These are phyloP conservation scores for Albifimbria verrucaria DNA, from an alignment of 2,329 filamentous ascomycete genomes.

Conservation along the genomic window DNA sequence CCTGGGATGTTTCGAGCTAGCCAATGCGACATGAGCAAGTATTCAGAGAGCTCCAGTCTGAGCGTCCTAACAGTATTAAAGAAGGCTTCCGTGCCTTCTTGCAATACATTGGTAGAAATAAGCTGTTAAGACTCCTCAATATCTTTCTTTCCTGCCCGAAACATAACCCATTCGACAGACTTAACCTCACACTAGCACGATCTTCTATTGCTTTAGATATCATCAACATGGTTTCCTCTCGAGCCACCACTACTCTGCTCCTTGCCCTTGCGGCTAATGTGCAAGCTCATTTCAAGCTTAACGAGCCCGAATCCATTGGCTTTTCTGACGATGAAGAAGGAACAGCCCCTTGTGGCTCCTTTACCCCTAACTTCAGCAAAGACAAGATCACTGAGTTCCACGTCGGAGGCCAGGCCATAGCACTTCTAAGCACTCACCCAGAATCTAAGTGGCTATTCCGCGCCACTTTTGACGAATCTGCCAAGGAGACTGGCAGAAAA, in stretches of 20 bases:
- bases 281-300: conserved; percentile 53
- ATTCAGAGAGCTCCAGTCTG: too few relatives aligned
- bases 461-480: conserved; percentile 48
- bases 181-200: too few relatives aligned
- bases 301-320: conserved; percentile 45
- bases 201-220: background rate
- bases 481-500: conserved; percentile 50
- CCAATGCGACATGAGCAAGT: too few relatives aligned
- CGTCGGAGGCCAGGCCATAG: conserved; percentile 53
- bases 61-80: too few relatives aligned
- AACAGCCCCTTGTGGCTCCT: conserved; percentile 53
- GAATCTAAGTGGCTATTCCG: conserved; percentile 56
- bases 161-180: too few relatives aligned
- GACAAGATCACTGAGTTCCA: conserved; percentile 54
- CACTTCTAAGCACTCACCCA: conserved; percentile 45
- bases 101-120: too few relatives aligned
- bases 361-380: conserved; percentile 41
- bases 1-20: background rate
- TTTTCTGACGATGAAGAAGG: conserved; percentile 42
- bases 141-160: too few relatives aligned
- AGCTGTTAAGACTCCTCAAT: too few relatives aligned
- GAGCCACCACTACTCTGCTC: conserved; percentile 27
- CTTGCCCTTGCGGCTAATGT: conserved; percentile 36
- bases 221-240: conserved; percentile 26
- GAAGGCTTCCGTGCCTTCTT: too few relatives aligned